phyloP scores from a whole-genome alignment of 352 stramenopile species.

The Phytophthora sansomeana region DNA sequence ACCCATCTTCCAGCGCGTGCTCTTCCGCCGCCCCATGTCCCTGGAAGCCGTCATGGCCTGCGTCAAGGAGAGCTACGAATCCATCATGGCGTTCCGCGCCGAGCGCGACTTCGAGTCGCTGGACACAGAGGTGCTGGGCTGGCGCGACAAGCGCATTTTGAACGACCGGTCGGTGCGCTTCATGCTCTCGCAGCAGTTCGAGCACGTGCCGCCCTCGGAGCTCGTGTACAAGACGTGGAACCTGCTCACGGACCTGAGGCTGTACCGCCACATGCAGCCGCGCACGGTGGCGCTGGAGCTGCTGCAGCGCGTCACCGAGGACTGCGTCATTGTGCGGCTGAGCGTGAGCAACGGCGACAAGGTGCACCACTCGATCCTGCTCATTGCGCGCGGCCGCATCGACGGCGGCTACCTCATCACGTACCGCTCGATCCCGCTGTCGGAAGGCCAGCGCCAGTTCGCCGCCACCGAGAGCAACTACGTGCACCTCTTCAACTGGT shows the following conservation, averaged over 20 bases:
- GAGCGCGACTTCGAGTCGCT: conserved; percentile 54
- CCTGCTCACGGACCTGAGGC: conserved; percentile 57
- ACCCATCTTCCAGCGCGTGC: conserved; percentile 62
- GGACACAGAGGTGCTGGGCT: conserved; percentile 59
- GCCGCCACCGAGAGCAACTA: conserved; percentile 58
- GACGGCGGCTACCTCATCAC: conserved; percentile 72
- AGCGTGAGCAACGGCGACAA: conserved; percentile 47
- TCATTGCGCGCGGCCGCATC: conserved; percentile 70
- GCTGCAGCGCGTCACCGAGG: conserved; percentile 64
- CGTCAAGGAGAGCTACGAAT: conserved; percentile 62
- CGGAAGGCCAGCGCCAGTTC: conserved; percentile 50
- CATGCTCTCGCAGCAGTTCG: conserved; percentile 67
- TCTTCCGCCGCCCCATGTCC: conserved; percentile 50
- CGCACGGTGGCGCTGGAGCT: conserved; percentile 56
- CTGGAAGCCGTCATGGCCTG: conserved; percentile 49
- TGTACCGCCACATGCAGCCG: conserved; percentile 72
- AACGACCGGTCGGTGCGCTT: conserved; percentile 60
- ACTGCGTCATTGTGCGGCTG: conserved; percentile 68
- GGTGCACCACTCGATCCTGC: conserved; percentile 59
- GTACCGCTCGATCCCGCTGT: conserved; percentile 70
- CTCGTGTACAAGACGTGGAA: conserved; percentile 79
- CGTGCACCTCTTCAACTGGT: conserved; percentile 78
- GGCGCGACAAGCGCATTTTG: conserved; percentile 54
- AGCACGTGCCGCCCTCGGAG: conserved; percentile 48
- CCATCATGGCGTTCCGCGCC: conserved; percentile 67